Evolutionary conservation across 495 filamentous ascomycete species (phyloP), one percentile per base, ranked within the genome.

Genomic region (Penicillium paradoxum): DNA sequence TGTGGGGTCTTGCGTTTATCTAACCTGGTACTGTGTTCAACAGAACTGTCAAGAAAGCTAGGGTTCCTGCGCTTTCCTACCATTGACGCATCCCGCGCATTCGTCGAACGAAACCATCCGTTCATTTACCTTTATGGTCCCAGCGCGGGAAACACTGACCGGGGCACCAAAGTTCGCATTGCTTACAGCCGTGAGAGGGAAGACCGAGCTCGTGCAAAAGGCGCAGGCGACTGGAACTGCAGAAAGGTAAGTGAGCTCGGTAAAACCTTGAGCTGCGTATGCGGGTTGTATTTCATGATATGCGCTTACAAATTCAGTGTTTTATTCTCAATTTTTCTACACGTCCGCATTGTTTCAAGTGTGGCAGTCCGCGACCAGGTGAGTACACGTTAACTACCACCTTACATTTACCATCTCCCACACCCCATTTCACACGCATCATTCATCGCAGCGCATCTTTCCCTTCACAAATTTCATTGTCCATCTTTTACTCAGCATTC

Each of bases 161-260:
- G 80, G 37, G 78, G 74, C 49, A 77, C 80, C 14, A 83, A 82
- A 53, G 74, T 87, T 22, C 75, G 77, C 41, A 82, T 83, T 55
- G 78, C 79, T 10, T 83, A 71, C 56, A 77, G 75, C 41, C 78
- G 81, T 10, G 79, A 83, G 53, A 75, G 81, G 55, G 80, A 81
- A 37, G 79, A 82, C 50, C 66, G 75, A 51, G 68, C 68, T 52
- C 77, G 74, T 19, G 62, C 65, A 27, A 75, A 79, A 49, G 76
- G 74, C 0, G 86, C 85, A 19, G 84, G 84, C 22, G 86, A 90
- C 58, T 95, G 89, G 89, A 84, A 76, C 14, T 95, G 89, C 59
- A 73, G 80, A 47, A 79, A 81, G 59, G 88, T 91, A 62, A 57
- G 78, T 71, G 47, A 18, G 25, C 3, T n/a, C 2, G 41, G n/a